These are phyloP conservation scores for Coemansia sp. DNA, from an alignment of 192 early-diverging fungal species.

Conservation along the genomic window DNA sequence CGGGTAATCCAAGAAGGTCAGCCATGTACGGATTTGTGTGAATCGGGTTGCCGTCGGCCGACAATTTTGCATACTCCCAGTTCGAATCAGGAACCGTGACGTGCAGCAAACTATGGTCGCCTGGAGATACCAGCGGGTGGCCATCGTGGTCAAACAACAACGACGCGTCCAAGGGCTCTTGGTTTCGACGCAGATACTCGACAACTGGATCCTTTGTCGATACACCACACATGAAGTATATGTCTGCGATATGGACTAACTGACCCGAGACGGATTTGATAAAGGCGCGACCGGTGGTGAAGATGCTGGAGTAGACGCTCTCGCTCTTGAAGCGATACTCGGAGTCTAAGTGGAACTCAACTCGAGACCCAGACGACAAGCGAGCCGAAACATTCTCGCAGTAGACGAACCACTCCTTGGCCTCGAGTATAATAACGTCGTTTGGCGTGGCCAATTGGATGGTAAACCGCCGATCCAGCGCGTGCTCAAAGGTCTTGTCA, in stretches of 20 bases:
- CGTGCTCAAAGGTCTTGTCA: conserved; percentile 74
- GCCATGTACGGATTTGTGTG: conserved; percentile 94
- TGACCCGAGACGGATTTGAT: conserved; percentile 61
- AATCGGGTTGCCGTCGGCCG: conserved; percentile 89
- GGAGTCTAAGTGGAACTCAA: conserved; percentile 84
- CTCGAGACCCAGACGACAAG: conserved; percentile 56
- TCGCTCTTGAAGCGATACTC: conserved; percentile 63
- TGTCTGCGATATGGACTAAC: conserved; percentile 70
- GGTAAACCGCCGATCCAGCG: conserved; percentile 69
- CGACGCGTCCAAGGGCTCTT: conserved; percentile 64
- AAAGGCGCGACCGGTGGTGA: conserved; percentile 66
- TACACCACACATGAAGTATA: conserved; percentile 70
- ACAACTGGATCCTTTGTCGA: conserved; percentile 79
- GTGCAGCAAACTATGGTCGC: not conserved
- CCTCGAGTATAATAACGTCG: conserved; percentile 79
- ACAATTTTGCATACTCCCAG: conserved; percentile 74
- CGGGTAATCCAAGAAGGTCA: conserved; percentile 81
- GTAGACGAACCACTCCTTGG: conserved; percentile 81
- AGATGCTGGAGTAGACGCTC: conserved; percentile 65
- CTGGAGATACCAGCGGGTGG: conserved; percentile 5
- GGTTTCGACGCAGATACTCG: conserved; percentile 78
- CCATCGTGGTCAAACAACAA: conserved; percentile 81
- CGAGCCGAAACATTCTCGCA: conserved; percentile 14
- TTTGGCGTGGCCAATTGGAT: conserved; percentile 66
- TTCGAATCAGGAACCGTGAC: conserved; percentile 71